phyloP scores from a whole-genome alignment of 352 stramenopile species.

The Phytopythium helicoides region DNA sequence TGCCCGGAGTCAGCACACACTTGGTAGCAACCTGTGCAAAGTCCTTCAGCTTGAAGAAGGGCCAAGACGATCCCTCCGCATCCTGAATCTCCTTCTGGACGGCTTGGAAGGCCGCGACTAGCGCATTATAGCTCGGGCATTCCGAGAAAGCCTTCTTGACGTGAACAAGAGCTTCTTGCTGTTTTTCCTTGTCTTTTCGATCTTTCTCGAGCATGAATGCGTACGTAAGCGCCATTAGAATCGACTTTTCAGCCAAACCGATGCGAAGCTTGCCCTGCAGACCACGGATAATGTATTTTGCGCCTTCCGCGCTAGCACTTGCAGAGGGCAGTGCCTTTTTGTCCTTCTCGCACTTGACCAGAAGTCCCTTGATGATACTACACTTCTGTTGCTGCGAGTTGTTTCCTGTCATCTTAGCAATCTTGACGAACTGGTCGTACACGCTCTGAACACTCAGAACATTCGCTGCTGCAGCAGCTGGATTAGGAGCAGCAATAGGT shows the following conservation, averaged over 20 bases:
- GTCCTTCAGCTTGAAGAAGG: conserved; percentile 50
- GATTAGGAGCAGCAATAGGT: conserved; percentile 59
- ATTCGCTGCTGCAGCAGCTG: conserved; percentile 45
- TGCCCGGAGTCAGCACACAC: conserved; percentile 94
- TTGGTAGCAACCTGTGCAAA: conserved; percentile 54
- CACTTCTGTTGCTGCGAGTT: conserved; percentile 97
- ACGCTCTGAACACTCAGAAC: conserved; percentile 87
- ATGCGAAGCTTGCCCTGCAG: conserved; percentile 99
- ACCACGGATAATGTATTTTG: conserved; percentile 98
- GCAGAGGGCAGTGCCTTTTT: conserved; percentile 52
- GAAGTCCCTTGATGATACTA: conserved; percentile 95
- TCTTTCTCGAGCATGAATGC: conserved; percentile 91
- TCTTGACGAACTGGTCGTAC: conserved; percentile 91
- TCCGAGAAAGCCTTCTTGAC: conserved; percentile 99
- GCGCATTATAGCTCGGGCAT: conserved; percentile 94
- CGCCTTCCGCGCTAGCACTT: conserved; percentile 71
- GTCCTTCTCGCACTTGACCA: conserved; percentile 91
- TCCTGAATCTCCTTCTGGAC: conserved; percentile 42
- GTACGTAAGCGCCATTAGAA: conserved; percentile 97
- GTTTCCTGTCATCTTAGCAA: conserved; percentile 94
- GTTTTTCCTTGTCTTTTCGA: conserved; percentile 76
- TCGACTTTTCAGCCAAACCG: conserved; percentile 96
- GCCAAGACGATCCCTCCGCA: conserved; percentile 6
- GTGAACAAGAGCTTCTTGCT: conserved; percentile 87
- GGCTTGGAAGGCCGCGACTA: conserved; percentile 89